Evolutionary conservation across 495 filamentous ascomycete genomes (phyloP).

Genomic region (Neurospora sp.): DNA sequence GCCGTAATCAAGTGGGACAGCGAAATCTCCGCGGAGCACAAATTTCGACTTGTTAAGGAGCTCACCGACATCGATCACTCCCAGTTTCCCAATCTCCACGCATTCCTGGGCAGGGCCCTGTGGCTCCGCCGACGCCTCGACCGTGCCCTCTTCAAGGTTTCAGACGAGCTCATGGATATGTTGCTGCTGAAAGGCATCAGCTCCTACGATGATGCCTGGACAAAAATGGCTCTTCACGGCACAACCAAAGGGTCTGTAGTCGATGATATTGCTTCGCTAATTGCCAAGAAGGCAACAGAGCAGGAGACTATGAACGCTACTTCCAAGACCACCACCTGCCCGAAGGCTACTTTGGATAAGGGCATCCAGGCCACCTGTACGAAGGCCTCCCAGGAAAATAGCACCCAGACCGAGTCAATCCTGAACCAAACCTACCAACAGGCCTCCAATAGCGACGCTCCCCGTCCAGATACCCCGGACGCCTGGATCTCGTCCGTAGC

Average conservation of each 20-base stretch:
- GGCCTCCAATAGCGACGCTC: neutral
- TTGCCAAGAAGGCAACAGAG: neutral
- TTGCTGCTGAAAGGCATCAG: neutral
- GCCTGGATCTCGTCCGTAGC: neutral
- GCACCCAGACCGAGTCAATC: neutral
- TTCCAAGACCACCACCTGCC: neutral
- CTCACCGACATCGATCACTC: neutral
- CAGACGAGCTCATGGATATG: neutral
- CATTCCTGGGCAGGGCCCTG: neutral
- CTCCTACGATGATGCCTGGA: neutral
- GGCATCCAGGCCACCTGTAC: neutral
- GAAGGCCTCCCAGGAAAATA: neutral
- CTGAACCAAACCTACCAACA: neutral
- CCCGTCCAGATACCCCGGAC: neutral
- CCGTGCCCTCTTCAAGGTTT: neutral
- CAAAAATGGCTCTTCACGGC: neutral
- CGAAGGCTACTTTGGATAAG: neutral
- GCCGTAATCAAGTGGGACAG: neutral
- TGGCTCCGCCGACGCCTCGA: neutral
- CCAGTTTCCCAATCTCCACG: neutral
- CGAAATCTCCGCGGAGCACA: neutral
- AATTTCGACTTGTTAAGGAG: neutral
- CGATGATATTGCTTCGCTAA: neutral
- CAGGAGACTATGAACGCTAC: neutral
- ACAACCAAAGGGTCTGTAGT: neutral